Evolutionary conservation across 2,329 filamentous ascomycete genomes (phyloP).

Genomic region (Pseudogymnoascus sp.): DNA sequence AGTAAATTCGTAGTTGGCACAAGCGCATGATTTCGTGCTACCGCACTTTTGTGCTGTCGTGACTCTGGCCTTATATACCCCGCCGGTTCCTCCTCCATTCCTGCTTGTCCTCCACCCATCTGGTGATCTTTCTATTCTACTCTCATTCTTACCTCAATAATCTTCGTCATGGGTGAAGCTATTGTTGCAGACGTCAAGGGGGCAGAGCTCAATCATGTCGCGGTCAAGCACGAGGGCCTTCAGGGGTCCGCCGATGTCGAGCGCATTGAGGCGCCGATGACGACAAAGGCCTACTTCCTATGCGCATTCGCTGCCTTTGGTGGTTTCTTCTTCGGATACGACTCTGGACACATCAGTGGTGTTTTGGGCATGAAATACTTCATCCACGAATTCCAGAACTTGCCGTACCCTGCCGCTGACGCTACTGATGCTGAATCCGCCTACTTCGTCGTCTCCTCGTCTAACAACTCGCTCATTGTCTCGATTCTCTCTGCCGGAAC

Average conservation of each 20-base stretch:
- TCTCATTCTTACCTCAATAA: background rate
- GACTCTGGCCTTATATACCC: background rate
- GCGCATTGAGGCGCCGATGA: slow-evolving; percentile 60
- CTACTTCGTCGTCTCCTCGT: slow-evolving; percentile 31
- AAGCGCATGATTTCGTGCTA: background rate
- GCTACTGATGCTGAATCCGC: slow-evolving; percentile 36
- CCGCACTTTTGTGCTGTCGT: background rate
- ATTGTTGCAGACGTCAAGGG: background rate
- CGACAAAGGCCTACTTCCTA: slow-evolving; percentile 59
- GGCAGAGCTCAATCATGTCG: no score
- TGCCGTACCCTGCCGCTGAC: slow-evolving; percentile 40
- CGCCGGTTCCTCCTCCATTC: background rate
- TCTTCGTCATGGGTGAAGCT: background rate
- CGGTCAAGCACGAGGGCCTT: background rate
- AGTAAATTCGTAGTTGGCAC: background rate
- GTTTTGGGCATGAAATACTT: slow-evolving; percentile 64
- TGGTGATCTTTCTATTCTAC: background rate
- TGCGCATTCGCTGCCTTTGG: slow-evolving; percentile 65
- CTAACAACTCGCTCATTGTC: slow-evolving; percentile 51
- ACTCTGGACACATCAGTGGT: slow-evolving; percentile 68
- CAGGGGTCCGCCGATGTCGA: slow-evolving; percentile 50
- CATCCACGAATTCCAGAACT: slow-evolving; percentile 44
- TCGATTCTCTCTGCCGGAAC: slow-evolving; percentile 59
- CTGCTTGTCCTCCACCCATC: background rate
- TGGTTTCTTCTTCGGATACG: slow-evolving; percentile 54